Percentiles rank a stretch among this genome's conserved stretches.
Evolutionary conservation across 2,329 filamentous ascomycete genomes (phyloP).

Genomic region (Neonectria magnoliae): DNA sequence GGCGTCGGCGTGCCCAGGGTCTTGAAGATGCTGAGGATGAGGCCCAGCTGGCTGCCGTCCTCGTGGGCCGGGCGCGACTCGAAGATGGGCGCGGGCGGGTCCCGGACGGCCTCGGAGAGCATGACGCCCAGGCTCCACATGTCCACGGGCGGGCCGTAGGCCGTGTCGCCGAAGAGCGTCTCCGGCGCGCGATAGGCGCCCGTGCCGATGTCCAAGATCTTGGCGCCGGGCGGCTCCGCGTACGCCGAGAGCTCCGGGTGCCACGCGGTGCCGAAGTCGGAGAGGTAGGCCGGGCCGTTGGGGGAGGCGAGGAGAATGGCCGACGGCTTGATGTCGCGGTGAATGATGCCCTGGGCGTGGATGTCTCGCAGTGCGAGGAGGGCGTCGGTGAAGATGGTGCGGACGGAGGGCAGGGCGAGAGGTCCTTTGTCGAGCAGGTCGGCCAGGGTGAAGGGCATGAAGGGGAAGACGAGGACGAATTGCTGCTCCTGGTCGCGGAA

Average conservation of each 20-base stretch:
- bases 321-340: slow-evolving; percentile 93
- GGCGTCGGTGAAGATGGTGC: slow-evolving; percentile 68
- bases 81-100: slow-evolving; percentile 73
- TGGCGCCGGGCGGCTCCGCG: slow-evolving; percentile 74
- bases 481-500: slow-evolving; percentile 77
- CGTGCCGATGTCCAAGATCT: slow-evolving; percentile 93
- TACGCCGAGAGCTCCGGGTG: slow-evolving; percentile 66
- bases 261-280: slow-evolving; percentile 96
- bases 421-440: slow-evolving; percentile 67
- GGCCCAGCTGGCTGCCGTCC: slow-evolving; percentile 88
- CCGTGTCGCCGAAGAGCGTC: slow-evolving; percentile 82
- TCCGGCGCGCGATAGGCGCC: slow-evolving; percentile 92
- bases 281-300: slow-evolving; percentile 78
- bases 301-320: slow-evolving; percentile 79
- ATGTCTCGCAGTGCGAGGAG: slow-evolving; percentile 77
- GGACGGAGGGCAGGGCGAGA: slow-evolving; percentile 47
- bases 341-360: slow-evolving; percentile 81
- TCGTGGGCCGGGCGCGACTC: slow-evolving; percentile 78
- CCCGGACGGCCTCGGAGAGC: slow-evolving; percentile 76
- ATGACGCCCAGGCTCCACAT: slow-evolving; percentile 91
- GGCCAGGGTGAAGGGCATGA: slow-evolving; percentile 77
- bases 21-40: slow-evolving; percentile 93
- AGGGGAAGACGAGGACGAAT: slow-evolving; percentile 87
- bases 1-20: slow-evolving; percentile 86
- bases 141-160: slow-evolving; percentile 79